A percentile compares a stretch with the other conserved stretches of the same genome.
These are phyloP conservation scores for Candida gigantensis DNA, from an alignment of 1,139 yeast genomes.

Conservation along the genomic window DNA sequence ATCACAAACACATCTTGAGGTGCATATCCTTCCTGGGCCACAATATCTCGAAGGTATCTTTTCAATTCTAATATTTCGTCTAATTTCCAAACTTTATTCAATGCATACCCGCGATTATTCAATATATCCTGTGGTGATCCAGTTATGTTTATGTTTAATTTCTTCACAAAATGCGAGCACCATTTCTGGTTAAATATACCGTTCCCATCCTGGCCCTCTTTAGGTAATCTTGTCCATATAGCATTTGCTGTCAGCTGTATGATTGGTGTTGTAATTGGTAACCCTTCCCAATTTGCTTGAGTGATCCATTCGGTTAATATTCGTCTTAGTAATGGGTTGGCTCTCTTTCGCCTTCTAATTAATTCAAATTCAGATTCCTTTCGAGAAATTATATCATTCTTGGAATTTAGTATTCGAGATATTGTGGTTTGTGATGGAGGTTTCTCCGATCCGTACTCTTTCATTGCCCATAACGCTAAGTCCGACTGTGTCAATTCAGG, in stretches of 20 bases:
- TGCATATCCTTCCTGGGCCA: constrained; percentile 35
- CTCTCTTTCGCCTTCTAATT: constrained; percentile 55
- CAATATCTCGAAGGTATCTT: constrained; percentile 33
- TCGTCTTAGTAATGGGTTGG: constrained; percentile 56
- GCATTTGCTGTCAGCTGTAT: constrained; percentile 65
- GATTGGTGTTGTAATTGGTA: constrained; percentile 65
- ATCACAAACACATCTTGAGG: constrained; percentile 59
- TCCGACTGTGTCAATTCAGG: constrained; percentile 72
- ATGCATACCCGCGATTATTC: constrained; percentile 34
- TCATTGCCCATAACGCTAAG: constrained; percentile 64
- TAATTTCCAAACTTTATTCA: constrained; percentile 61
- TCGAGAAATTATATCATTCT: constrained; percentile 57
- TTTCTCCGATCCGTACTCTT: constrained; percentile 49
- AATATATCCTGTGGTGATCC: constrained; percentile 48
- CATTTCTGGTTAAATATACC: constrained; percentile 67
- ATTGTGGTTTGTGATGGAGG: constrained; percentile 72
- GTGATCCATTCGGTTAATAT: constrained; percentile 69
- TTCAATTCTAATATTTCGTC: constrained; percentile 55
- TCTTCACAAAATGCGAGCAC: constrained; percentile 60
- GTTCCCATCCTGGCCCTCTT: constrained; percentile 56
- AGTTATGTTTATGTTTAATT: constrained; percentile 52
- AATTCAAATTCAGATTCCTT: constrained; percentile 59
- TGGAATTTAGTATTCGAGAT: constrained; percentile 58
- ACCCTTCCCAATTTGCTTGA: constrained; percentile 66
- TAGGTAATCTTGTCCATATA: constrained; percentile 62